These are phyloP conservation scores for Penicillium subrubescens DNA, from an alignment of 495 filamentous ascomycete species.

Conservation along the genomic window DNA sequence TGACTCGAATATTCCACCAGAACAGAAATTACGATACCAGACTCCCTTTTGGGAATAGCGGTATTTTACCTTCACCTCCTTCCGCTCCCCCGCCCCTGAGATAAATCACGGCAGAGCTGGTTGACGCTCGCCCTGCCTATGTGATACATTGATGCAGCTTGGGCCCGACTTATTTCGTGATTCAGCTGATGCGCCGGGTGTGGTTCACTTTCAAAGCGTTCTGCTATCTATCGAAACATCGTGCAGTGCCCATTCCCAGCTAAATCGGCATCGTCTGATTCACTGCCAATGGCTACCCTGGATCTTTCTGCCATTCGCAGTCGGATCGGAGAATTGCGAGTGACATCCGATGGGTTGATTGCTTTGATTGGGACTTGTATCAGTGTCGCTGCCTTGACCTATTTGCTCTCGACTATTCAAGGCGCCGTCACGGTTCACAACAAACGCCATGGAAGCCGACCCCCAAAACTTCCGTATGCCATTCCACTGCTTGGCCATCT, in stretches of 20 bases:
- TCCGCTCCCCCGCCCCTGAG: too few species aligned
- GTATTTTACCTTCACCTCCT: too few species aligned
- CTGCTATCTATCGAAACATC: neutral
- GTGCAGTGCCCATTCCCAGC: neutral
- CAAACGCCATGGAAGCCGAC: conserved; percentile 5
- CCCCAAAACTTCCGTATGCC: conserved; percentile 4
- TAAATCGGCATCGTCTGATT: neutral
- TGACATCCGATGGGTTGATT: neutral
- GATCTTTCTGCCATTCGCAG: neutral
- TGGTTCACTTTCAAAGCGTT: too few species aligned
- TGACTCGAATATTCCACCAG: too few species aligned
- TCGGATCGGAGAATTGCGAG: neutral
- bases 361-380: neutral
- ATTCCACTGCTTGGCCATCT: conserved; percentile 8
- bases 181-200: too few species aligned
- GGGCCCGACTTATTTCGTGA: too few species aligned
- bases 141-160: too few species aligned
- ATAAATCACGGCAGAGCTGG: too few species aligned
- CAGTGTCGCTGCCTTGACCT: neutral
- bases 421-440: conserved; percentile 3
- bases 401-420: neutral
- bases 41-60: too few species aligned
- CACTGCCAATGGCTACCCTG: neutral
- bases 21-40: too few species aligned
- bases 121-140: too few species aligned